These are phyloP conservation scores for Lichtheimia ornata DNA, from an alignment of 371 early-diverging fungal species.

Conservation along the genomic window DNA sequence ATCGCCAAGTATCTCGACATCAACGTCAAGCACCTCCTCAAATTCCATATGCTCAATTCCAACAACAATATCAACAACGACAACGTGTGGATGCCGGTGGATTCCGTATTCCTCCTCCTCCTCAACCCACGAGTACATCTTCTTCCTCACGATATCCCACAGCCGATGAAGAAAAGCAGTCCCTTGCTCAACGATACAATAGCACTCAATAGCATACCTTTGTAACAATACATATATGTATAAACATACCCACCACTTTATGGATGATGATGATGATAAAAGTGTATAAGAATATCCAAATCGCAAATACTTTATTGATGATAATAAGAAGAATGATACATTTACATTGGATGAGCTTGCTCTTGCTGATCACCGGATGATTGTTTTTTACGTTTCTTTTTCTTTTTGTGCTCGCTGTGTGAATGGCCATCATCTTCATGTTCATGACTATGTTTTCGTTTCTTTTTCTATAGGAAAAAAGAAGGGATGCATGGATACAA, in stretches of 20 bases:
- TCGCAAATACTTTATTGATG: not conserved
- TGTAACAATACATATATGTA: too few species aligned
- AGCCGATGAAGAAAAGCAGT: constrained; percentile 26
- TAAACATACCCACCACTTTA: too few species aligned
- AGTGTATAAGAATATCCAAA: too few species aligned
- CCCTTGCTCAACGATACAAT: constrained; percentile 19
- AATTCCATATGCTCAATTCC: constrained; percentile 44
- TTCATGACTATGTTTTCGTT: constrained; percentile 64
- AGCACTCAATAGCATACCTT: not conserved
- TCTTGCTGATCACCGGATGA: constrained; percentile 1
- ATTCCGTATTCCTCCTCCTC: constrained; percentile 34
- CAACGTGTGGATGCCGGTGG: constrained; percentile 42
- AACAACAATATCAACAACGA: constrained; percentile 34
- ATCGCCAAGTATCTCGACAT: constrained; percentile 36
- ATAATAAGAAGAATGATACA: constrained; percentile 2
- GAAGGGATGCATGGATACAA: not conserved
- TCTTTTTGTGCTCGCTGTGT: constrained; percentile 58
- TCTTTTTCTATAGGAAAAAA: constrained; percentile 54
- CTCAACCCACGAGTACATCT: not conserved
- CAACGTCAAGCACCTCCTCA: constrained; percentile 28
- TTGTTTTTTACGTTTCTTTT: constrained; percentile 57
- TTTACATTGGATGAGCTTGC: not conserved
- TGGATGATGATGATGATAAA: too few species aligned
- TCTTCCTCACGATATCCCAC: constrained; percentile 10
- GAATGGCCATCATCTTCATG: constrained; percentile 57